These are phyloP conservation scores for Panicum virgatum DNA, from an alignment of 202 grass and related monocot genomes.

Conservation along the genomic window DNA sequence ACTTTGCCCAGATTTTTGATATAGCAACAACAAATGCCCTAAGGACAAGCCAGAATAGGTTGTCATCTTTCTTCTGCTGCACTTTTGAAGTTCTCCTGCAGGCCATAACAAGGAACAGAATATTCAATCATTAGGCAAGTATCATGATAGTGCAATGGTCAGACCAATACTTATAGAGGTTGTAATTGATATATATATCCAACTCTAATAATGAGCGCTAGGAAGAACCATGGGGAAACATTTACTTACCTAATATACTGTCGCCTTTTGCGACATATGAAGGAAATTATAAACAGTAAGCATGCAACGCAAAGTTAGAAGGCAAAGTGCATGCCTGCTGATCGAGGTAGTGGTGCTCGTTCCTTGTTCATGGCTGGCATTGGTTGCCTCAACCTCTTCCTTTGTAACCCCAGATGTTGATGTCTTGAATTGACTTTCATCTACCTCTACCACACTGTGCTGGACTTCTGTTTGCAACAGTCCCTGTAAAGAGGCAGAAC, in stretches of 20 bases:
- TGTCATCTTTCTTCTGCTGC: conserved; percentile 49
- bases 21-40: conserved; percentile 67
- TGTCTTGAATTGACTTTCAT: conserved; percentile 25
- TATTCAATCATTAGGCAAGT: background rate
- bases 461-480: conserved; percentile 33
- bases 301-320: conserved; percentile 52
- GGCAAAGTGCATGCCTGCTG: conserved; percentile 65
- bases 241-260: conserved; percentile 33
- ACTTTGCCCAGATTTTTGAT: conserved; percentile 78
- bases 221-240: background rate
- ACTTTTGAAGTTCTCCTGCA: conserved; percentile 55
- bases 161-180: background rate
- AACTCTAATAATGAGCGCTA: background rate
- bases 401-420: conserved; percentile 30
- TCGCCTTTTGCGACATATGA: conserved; percentile 21
- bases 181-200: background rate
- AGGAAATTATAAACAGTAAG: conserved; percentile 56
- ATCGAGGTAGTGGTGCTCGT: background rate
- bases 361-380: conserved; percentile 29
- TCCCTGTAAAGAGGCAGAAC: conserved; percentile 22
- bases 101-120: background rate
- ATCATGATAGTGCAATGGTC: background rate
- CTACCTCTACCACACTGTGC: conserved; percentile 6
- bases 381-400: conserved; percentile 11
- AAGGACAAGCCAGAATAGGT: conserved; percentile 77